Conservation (phyloP, 306 rosid genomes). For the Crotalaria pallida region DNA sequence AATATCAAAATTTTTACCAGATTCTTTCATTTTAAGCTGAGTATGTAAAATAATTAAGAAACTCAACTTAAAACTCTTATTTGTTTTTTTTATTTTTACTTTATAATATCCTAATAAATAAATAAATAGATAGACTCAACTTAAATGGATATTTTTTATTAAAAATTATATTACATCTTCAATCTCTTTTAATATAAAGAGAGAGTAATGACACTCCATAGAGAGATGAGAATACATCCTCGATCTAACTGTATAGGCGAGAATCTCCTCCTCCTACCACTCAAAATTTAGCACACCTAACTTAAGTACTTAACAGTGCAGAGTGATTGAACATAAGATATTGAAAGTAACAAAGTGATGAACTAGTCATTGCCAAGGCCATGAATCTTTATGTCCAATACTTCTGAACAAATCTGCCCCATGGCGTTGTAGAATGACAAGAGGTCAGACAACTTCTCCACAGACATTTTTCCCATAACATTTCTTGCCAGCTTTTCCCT, state of each 20-base stretch:
- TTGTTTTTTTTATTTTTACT: too few species aligned
- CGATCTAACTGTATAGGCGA: too few species aligned
- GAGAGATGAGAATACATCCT: neutral
- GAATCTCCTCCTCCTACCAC: neutral
- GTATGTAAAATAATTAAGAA: too few species aligned
- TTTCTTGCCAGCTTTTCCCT: slow-evolving; percentile 61
- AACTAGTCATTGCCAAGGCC: slow-evolving; percentile 32
- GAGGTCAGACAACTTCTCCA: slow-evolving; percentile 70
- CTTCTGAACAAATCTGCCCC: slow-evolving; percentile 75
- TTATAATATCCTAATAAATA: too few species aligned
- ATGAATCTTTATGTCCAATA: slow-evolving; percentile 59
- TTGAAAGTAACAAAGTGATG: neutral
- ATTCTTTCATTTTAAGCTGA: too few species aligned
- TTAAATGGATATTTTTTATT: too few species aligned
- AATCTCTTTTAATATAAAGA: neutral
- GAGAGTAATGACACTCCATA: too few species aligned
- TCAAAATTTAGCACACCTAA: neutral
- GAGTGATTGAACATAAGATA: slow-evolving; percentile 2
- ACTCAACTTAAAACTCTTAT: too few species aligned
- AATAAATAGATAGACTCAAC: too few species aligned
- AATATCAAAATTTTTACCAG: too few species aligned
- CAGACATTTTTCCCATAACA: slow-evolving; percentile 72
- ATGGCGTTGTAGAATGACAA: slow-evolving; percentile 75
- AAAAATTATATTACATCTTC: neutral
- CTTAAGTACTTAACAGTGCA: neutral